Percentiles rank a stretch among this genome's conserved stretches.
Conservation (phyloP, 2,329 filamentous ascomycete species). For the Fusarium concolor region DNA sequence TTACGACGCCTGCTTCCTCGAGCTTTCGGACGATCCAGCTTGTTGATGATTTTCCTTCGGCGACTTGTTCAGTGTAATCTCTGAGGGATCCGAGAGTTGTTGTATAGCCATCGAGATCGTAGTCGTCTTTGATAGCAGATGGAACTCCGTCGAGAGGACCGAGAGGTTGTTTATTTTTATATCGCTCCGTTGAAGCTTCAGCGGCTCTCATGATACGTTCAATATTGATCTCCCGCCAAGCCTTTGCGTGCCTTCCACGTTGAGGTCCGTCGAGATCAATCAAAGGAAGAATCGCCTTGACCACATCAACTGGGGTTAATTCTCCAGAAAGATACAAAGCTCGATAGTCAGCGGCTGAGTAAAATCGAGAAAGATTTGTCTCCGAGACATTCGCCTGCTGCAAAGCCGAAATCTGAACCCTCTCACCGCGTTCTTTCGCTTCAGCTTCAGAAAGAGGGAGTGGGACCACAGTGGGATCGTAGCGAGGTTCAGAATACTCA, state of each 20-base stretch:
- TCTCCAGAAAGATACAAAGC: slow-evolving; percentile 58
- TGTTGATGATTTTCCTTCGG: slow-evolving; percentile 57
- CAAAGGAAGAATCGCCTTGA: slow-evolving; percentile 58
- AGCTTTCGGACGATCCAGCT: slow-evolving; percentile 78
- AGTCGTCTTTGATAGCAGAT: slow-evolving; percentile 80
- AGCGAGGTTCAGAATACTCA: slow-evolving; percentile 61
- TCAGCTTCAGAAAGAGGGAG: slow-evolving; percentile 59
- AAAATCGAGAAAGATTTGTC: slow-evolving; percentile 48
- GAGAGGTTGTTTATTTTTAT: slow-evolving; percentile 66
- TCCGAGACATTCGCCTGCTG: neutral
- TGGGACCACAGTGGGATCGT: slow-evolving; percentile 60
- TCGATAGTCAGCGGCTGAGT: slow-evolving; percentile 60
- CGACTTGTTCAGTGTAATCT: slow-evolving; percentile 64
- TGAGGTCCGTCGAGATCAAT: slow-evolving; percentile 55
- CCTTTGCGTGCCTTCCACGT: slow-evolving; percentile 55
- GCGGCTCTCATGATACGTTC: slow-evolving; percentile 58
- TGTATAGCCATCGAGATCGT: slow-evolving; percentile 79
- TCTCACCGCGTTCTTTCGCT: slow-evolving; percentile 23
- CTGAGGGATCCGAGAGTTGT: slow-evolving; percentile 72
- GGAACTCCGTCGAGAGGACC: slow-evolving; percentile 79
- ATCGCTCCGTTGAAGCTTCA: slow-evolving; percentile 58
- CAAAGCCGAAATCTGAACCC: neutral
- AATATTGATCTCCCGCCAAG: slow-evolving; percentile 59
- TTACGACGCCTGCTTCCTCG: slow-evolving; percentile 75
- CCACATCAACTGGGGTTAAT: slow-evolving; percentile 60